A percentile compares a stretch with the other conserved stretches of the same genome.
Evolutionary conservation across 1,284 basidiomycete genomes (phyloP).

Genomic region (Puccinia horiana): DNA sequence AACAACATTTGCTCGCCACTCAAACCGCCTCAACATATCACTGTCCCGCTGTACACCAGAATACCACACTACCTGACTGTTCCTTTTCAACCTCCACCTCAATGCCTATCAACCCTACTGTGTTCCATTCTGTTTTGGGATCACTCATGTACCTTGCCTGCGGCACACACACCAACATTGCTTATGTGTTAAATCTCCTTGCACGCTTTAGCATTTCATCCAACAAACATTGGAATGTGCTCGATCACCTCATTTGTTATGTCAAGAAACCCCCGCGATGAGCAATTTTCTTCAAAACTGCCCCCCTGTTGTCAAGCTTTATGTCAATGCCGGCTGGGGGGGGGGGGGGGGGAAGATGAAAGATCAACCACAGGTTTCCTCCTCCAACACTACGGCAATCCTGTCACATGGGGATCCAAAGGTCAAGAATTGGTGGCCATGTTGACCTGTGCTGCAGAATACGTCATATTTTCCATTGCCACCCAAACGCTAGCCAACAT

Average conservation of each 20-base stretch:
- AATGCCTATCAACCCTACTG: background rate
- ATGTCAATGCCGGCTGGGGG: constrained; percentile 15
- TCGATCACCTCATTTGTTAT: background rate
- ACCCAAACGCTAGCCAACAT: background rate
- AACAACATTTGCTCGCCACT: background rate
- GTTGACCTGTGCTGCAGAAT: constrained; percentile 18
- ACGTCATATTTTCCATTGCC: background rate
- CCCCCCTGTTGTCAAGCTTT: background rate
- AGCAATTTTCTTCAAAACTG: background rate
- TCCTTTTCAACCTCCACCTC: background rate
- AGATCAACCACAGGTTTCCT: background rate
- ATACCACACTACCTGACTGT: background rate
- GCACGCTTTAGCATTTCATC: too few species aligned
- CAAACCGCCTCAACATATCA: background rate
- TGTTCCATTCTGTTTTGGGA: background rate
- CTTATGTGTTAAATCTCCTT: too few species aligned
- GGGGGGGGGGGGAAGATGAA: constrained; percentile 28
- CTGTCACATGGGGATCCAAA: background rate
- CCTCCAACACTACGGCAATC: too few species aligned
- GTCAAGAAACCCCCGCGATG: background rate
- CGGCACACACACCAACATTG: too few species aligned
- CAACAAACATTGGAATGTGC: constrained; percentile 18
- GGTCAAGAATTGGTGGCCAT: background rate
- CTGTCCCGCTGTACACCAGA: background rate
- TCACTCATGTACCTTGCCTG: constrained; percentile 4